Conservation (phyloP, 495 filamentous ascomycete genomes). For the Neohortaea acidophila region DNA sequence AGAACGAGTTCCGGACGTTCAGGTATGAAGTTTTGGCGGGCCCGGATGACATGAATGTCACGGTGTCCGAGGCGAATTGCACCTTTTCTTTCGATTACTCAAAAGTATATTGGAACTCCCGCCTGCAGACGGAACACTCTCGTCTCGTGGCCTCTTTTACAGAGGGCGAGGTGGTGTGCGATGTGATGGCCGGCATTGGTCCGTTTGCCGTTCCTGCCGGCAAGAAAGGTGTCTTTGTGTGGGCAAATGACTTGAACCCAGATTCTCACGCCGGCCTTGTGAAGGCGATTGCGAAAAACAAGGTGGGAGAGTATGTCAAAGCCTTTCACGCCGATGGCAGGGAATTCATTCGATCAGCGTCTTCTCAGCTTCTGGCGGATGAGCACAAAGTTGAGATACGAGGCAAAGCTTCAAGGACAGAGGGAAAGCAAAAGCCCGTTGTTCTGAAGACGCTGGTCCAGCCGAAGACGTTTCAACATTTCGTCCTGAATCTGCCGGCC, state of each 20-base stretch:
- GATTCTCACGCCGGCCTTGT: conserved; percentile 59
- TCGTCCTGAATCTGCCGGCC: conserved; percentile 93
- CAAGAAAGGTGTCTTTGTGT: conserved; percentile 80
- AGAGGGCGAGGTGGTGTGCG: conserved; percentile 75
- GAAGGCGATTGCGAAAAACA: conserved; percentile 60
- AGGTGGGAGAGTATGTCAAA: conserved; percentile 59
- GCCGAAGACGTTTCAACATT: conserved; percentile 55
- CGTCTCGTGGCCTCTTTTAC: conserved; percentile 64
- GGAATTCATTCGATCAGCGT: conserved; percentile 57
- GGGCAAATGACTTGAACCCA: conserved; percentile 94
- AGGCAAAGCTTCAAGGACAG: conserved; percentile 3
- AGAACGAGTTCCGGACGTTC: conserved; percentile 84
- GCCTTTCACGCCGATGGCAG: conserved; percentile 69
- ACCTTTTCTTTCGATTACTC: conserved; percentile 57
- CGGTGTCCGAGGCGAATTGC: conserved; percentile 49
- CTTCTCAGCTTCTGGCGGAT: conserved; percentile 41
- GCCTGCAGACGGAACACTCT: conserved; percentile 75
- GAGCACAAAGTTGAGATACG: conserved; percentile 30
- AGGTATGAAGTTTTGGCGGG: conserved; percentile 82
- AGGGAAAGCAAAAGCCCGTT: conserved; percentile 12
- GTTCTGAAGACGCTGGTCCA: conserved; percentile 15
- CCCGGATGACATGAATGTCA: conserved; percentile 61
- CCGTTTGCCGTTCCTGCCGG: conserved; percentile 90
- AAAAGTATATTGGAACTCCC: conserved; percentile 95
- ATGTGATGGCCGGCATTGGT: conserved; percentile 95